phyloP scores from a whole-genome alignment of 1,139 yeast genomes.

The Candida sojae region DNA sequence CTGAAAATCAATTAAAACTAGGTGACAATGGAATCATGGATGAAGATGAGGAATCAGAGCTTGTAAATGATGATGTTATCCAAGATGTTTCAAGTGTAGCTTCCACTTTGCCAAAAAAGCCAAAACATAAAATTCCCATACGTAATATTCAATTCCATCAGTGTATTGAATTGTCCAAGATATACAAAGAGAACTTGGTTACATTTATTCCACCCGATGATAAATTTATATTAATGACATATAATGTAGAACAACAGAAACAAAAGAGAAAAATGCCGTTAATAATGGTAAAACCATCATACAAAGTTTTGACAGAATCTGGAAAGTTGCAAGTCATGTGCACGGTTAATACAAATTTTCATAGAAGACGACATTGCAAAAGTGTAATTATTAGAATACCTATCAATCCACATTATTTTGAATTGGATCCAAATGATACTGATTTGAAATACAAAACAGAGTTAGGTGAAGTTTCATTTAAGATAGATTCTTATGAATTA shows the following conservation, averaged over 20 bases:
- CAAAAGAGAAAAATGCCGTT: conserved; percentile 38
- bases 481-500: conserved; percentile 50
- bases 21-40: conserved; percentile 20
- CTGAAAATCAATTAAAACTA: conserved; percentile 20
- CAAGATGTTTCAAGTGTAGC: neutral
- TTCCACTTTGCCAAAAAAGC: neutral
- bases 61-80: neutral
- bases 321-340: conserved; percentile 39
- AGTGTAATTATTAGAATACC: conserved; percentile 37
- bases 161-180: conserved; percentile 42
- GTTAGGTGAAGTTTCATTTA: conserved; percentile 41
- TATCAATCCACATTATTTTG: conserved; percentile 35
- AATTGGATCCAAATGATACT: conserved; percentile 34
- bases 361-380: conserved; percentile 36
- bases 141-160: conserved; percentile 50
- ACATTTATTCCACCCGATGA: conserved; percentile 52
- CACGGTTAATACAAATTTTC: conserved; percentile 34
- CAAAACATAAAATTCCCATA: conserved; percentile 30
- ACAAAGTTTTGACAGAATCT: conserved; percentile 22
- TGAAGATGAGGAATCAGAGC: conserved; percentile 16
- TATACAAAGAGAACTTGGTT: conserved; percentile 40
- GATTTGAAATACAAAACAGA: conserved; percentile 44
- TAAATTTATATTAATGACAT: conserved; percentile 40
- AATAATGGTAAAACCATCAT: conserved; percentile 39
- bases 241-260: conserved; percentile 42